Base-by-base conservation (phyloP, 768 basidiomycete genomes). In the Crassisporium funariophilum region DNA sequence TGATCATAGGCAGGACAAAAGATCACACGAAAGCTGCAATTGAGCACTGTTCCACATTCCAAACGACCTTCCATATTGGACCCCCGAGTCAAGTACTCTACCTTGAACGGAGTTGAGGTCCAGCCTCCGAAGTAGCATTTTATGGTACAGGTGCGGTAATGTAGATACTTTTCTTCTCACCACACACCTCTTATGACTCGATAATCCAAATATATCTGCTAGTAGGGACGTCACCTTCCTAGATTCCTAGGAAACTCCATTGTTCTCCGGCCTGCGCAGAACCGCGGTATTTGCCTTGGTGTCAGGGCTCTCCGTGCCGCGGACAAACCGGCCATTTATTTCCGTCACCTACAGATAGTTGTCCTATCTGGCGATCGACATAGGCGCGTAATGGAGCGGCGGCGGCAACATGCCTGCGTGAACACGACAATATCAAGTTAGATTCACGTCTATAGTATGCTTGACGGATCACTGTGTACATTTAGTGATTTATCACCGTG, bases 401-500 rank as follows among this genome's bases (percentile, higher is more conserved):
- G 49, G 49, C 49, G 49, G 47, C 44, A 41, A 37, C 41, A 38
- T 13, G 22, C 27, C 41, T 40, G 34, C 13, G n/a, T 50, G 22
- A 29, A 38, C 31, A 38, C 46, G 42, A 49, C 53, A 35, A 21
- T 41, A 31, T 31, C 47, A 46, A 47, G 49, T 41, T 35, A 34
- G 46, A 51, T 47, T 44, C 39, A 49, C 49, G 49, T 21, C 37
- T 16, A 33, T 27, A 47, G 24, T 15, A 23, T 46, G 35, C 15
- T 46, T 47, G 43, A 51, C 44, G 34, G 42, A 23, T 17, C 27
- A 33, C 44, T 24, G 35, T 35, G 35, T 21, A 22, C 23, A 27
- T 35, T 46, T 33, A 35, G 38, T 50, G 47, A 44, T 47, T 52
- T 49, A 49, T 50, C 49, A 49, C 52, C 56, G 53, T 57, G 50